A percentile compares a stretch with the other conserved stretches of the same genome.
These are phyloP conservation scores for Daldinia grandis DNA, from an alignment of 495 filamentous ascomycete genomes.

Conservation along the genomic window DNA sequence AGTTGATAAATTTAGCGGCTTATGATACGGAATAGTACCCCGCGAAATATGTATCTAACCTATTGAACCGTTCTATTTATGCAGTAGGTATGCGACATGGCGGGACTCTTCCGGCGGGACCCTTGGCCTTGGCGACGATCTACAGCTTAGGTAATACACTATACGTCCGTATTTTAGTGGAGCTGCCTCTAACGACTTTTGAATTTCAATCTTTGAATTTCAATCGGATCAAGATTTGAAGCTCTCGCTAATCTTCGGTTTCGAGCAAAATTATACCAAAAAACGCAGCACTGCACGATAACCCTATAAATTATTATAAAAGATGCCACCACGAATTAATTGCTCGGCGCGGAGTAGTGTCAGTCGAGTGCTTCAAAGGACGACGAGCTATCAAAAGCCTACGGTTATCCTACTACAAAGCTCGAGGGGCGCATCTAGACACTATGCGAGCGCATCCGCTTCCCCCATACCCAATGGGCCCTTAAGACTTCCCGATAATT, in stretches of 20 bases:
- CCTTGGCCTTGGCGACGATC: neutral
- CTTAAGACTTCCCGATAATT: constrained; percentile 62
- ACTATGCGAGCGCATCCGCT: constrained; percentile 51
- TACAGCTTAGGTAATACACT: neutral
- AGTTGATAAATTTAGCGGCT: neutral
- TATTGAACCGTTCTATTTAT: constrained; percentile 1
- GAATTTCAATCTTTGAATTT: constrained; percentile 33
- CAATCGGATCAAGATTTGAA: constrained; percentile 32
- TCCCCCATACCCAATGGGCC: constrained; percentile 56
- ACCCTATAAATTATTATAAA: neutral
- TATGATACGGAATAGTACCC: neutral
- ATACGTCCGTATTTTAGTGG: neutral
- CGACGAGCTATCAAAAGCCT: constrained; percentile 25
- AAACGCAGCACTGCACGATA: neutral
- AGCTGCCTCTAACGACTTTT: neutral
- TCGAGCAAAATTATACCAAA: neutral
- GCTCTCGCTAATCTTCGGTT: constrained; percentile 32
- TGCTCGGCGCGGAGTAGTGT: constrained; percentile 39
- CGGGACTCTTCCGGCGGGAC: constrained; percentile 8
- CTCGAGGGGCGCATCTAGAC: constrained; percentile 40
- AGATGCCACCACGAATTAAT: constrained; percentile 41
- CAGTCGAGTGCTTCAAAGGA: constrained; percentile 36
- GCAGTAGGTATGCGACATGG: constrained; percentile 4
- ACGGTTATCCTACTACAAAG: constrained; percentile 25
- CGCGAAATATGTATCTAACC: constrained; percentile 9